Evolutionary conservation across 2,329 filamentous ascomycete genomes (phyloP).

Genomic region (Botrytis fragariae): DNA sequence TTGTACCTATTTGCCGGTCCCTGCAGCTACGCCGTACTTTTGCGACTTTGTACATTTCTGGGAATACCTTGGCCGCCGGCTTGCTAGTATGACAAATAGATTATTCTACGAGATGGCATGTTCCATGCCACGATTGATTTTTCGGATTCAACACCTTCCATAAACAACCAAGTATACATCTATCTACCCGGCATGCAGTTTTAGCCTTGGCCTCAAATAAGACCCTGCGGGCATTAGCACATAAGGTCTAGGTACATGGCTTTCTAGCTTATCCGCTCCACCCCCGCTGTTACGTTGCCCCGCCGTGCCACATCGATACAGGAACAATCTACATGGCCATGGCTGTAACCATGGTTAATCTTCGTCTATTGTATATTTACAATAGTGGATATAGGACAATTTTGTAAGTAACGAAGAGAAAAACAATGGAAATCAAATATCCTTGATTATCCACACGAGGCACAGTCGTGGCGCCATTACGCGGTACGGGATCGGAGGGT

Average conservation of each 20-base stretch:
- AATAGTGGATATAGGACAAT: neutral
- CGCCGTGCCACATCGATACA: conserved; percentile 4
- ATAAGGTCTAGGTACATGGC: neutral
- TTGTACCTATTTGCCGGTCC: conserved; percentile 1
- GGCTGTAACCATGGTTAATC: neutral
- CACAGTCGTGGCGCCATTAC: conserved; percentile 4
- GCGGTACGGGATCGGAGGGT: neutral
- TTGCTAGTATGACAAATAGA: conserved; percentile 11
- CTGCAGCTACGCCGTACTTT: neutral
- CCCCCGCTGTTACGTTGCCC: conserved; percentile 9
- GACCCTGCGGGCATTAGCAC: conserved; percentile 3
- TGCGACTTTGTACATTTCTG: neutral
- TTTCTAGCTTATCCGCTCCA: conserved; percentile 2
- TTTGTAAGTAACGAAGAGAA: neutral
- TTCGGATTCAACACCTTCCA: neutral
- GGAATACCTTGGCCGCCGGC: neutral
- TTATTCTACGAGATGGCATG: conserved; percentile 5
- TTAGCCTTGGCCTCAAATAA: neutral
- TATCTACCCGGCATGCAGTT: neutral
- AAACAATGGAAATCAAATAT: neutral
- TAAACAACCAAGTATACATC: conserved; percentile 3
- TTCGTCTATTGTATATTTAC: neutral
- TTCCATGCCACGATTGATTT: neutral
- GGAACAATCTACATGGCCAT: neutral
- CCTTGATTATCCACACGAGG: neutral